Percentiles rank a stretch among this genome's conserved stretches.
Conservation (phyloP, 2,329 filamentous ascomycete species). For the Ophiostoma pallidulum region DNA sequence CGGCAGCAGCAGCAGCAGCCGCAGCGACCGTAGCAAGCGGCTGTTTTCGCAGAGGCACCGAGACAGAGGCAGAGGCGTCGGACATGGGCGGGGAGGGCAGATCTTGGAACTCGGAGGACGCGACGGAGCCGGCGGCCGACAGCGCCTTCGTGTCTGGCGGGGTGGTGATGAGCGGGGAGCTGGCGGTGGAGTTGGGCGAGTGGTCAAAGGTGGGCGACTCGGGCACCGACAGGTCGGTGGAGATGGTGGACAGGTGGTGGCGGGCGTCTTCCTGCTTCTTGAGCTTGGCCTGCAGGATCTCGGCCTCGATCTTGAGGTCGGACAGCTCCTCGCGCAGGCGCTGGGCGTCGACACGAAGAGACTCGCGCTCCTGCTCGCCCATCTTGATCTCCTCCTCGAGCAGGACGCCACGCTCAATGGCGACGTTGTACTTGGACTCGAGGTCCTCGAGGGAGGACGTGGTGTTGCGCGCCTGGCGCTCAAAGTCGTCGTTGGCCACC, state of each 20-base stretch:
- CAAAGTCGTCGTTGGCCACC: constrained; percentile 96
- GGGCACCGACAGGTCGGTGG: constrained; percentile 52
- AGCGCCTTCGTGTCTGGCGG: constrained; percentile 65
- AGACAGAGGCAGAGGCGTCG: constrained; percentile 75
- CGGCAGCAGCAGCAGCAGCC: too few species aligned
- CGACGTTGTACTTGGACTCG: constrained; percentile 92
- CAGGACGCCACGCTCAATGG: constrained; percentile 85
- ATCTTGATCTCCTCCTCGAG: constrained; percentile 90
- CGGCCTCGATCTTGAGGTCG: constrained; percentile 88
- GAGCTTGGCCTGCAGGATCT: constrained; percentile 90
- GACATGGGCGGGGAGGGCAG: constrained; percentile 93
- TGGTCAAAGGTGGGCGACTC: constrained; percentile 65
- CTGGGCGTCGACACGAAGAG: constrained; percentile 81
- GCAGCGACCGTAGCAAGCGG: too few species aligned
- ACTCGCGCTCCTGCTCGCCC: constrained; percentile 85
- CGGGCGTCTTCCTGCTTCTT: constrained; percentile 48
- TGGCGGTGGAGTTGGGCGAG: constrained; percentile 77
- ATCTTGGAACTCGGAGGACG: constrained; percentile 55
- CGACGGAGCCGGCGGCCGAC: constrained; percentile 43
- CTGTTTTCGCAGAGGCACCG: constrained; percentile 48
- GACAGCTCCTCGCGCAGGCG: constrained; percentile 82
- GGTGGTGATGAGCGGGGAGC: constrained; percentile 82
- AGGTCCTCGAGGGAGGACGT: constrained; percentile 93
- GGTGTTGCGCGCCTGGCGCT: constrained; percentile 90
- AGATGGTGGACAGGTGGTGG: constrained; percentile 49